Base-by-base conservation (phyloP, 768 basidiomycete genomes). In the Russula earlei region DNA sequence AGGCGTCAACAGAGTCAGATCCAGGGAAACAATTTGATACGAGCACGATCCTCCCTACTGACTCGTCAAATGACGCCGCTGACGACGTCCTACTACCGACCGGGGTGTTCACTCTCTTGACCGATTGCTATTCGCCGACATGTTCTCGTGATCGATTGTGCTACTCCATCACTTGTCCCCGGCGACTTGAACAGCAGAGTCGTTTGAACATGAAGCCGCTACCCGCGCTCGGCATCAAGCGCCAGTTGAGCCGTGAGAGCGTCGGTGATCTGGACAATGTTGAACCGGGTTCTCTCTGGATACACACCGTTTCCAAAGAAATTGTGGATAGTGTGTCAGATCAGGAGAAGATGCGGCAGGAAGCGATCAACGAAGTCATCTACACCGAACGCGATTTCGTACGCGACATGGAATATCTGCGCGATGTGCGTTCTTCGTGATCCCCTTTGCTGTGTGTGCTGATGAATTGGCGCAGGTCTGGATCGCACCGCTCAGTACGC, bases 371-470 rank as follows among this genome's bases (percentile, higher is more conserved):
- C 67, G 96, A 99, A 73, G 91, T 96, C 34, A 84, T 84, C 33
- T 85, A 85, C 63, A 99, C 96, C 8, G 96, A 98, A 68, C 81
- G 94, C 25, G 96, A 98, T 72, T 98, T 99, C 69, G 94, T 99
- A 43, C 81, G 91, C 54, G 96, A 97, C 71, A 82, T 98, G 82
- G 96, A 99, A 70, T 98, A 98, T 67, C 79, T 99, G 45, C 85
- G 94, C 60, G 95, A 98, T 67, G 89, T 95, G 65, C 64, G 89
- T 62, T 6, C 43, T 41, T 19, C 15, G 29, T 49, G 12, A 48
- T 34, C 45, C 50, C 20, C 58, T n/a, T 5, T 54, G 7, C 5
- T n/a, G n/a, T n/a, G 17, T 20, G 29, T 48, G n/a, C 34, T 51
- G 48, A 55, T 56, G 42, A 14, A 19, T n/a, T 17, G n/a, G 5